Percentiles rank a stretch among this genome's conserved stretches.
These are phyloP conservation scores for Candida palmyrensis DNA, from an alignment of 805 yeast genomes.

Conservation along the genomic window DNA sequence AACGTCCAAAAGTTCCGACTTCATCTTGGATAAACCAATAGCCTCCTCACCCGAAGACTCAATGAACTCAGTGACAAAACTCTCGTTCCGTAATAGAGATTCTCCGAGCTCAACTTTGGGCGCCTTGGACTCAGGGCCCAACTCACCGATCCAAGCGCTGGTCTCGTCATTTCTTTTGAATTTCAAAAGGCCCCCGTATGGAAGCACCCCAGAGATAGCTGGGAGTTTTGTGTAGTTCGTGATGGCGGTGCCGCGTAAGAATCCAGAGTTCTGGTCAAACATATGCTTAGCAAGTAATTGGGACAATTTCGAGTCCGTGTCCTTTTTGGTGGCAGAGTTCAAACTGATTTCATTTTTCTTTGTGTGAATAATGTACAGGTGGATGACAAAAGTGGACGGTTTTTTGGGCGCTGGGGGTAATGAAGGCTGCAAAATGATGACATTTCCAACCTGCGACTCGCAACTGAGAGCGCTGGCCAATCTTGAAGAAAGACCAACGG, in stretches of 20 bases:
- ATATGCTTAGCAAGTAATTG: not conserved
- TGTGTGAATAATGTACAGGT: conserved; percentile 49
- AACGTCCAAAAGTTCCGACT: conserved; percentile 35
- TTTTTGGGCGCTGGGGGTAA: conserved; percentile 25
- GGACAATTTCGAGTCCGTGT: conserved; percentile 6
- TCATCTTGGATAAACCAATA: conserved; percentile 52
- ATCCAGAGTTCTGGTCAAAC: too few species aligned
- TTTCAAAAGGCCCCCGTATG: conserved; percentile 57
- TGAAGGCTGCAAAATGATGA: conserved; percentile 48
- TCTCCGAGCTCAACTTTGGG: conserved; percentile 46
- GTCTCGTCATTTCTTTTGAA: conserved; percentile 42
- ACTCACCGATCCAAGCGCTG: conserved; percentile 39
- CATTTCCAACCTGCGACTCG: conserved; percentile 44
- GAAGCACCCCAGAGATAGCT: conserved; percentile 37
- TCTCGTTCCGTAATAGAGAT: conserved; percentile 40
- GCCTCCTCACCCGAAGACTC: conserved; percentile 17
- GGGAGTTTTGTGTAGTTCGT: conserved; percentile 55
- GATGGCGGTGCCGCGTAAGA: conserved; percentile 24
- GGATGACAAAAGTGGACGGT: conserved; percentile 42
- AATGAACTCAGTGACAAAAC: conserved; percentile 20
- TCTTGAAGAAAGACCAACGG: conserved; percentile 48
- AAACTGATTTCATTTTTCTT: conserved; percentile 27
- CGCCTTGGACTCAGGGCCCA: conserved; percentile 22
- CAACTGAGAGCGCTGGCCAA: conserved; percentile 55
- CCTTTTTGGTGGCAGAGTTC: conserved; percentile 25